Percentiles rank a stretch among this genome's conserved stretches.
Evolutionary conservation across 306 rosid genomes (phyloP).

Genomic region (Lathyrus oleraceus): DNA sequence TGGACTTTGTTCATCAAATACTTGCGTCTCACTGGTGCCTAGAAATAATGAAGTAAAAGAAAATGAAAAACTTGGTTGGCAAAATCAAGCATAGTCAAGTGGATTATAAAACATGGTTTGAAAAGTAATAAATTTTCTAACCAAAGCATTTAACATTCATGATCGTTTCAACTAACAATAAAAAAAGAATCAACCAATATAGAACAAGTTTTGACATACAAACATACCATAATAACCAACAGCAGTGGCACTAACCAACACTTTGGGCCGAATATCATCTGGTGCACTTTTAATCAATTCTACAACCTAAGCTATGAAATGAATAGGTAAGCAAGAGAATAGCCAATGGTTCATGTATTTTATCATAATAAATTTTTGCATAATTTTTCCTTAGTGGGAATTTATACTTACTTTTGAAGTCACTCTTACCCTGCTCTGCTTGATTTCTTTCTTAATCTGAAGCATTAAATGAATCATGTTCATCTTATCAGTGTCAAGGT

Average conservation of each 20-base stretch:
- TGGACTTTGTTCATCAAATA: constrained; percentile 83
- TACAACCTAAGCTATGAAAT: constrained; percentile 67
- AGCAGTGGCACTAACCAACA: constrained; percentile 92
- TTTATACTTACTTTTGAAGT: constrained; percentile 75
- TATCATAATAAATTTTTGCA: neutral
- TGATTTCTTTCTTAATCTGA: constrained; percentile 90
- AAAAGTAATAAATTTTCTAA: constrained; percentile 2
- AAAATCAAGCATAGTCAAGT: constrained; percentile 13
- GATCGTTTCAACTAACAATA: constrained; percentile 8
- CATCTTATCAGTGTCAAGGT: neutral
- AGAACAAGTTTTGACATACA: constrained; percentile 28
- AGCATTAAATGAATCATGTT: constrained; percentile 28
- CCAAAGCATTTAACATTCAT: constrained; percentile 7
- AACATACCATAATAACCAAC: constrained; percentile 93
- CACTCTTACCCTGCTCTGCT: constrained; percentile 84
- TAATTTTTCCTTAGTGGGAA: constrained; percentile 1
- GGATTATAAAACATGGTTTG: constrained; percentile 4
- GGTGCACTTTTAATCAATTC: constrained; percentile 78
- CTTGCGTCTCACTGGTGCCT: constrained; percentile 79
- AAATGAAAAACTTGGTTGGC: constrained; percentile 1
- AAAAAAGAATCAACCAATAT: neutral
- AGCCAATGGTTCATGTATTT: constrained; percentile 6
- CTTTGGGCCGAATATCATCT: constrained; percentile 66
- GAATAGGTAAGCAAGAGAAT: constrained; percentile 48
- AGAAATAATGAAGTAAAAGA: constrained; percentile 33